Percentiles rank a stretch among this genome's conserved stretches.
phyloP scores from a whole-genome alignment of 495 filamentous ascomycete species.

The Lasiosphaeris hirsuta region DNA sequence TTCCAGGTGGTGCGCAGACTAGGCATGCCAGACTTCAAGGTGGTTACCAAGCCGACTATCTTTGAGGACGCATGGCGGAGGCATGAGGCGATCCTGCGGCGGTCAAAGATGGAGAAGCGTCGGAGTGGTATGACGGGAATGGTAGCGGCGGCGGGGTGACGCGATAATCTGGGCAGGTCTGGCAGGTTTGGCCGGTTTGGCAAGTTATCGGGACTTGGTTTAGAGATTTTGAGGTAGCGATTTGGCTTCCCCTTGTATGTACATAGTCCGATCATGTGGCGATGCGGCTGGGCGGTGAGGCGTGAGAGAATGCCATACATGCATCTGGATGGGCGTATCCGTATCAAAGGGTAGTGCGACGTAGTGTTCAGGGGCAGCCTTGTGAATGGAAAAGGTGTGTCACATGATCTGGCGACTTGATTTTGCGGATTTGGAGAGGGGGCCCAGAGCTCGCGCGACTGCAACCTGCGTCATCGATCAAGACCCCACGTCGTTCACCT shows the following conservation, averaged over 20 bases:
- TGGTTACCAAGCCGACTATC: slow-evolving; percentile 59
- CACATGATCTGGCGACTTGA: slow-evolving; percentile 25
- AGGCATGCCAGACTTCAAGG: slow-evolving; percentile 60
- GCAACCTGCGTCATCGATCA: background rate
- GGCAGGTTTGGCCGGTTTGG: too few relatives aligned
- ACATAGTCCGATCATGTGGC: too few relatives aligned
- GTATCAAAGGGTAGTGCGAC: background rate
- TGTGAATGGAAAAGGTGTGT: background rate
- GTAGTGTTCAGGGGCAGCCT: background rate
- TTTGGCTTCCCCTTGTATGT: too few relatives aligned
- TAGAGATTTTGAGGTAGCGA: too few relatives aligned
- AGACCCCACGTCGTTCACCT: background rate
- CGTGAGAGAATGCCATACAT: too few relatives aligned
- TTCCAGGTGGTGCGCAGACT: slow-evolving; percentile 81
- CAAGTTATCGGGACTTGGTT: too few relatives aligned
- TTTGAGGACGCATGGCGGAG: slow-evolving; percentile 76
- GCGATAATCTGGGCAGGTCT: too few relatives aligned
- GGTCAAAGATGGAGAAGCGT: slow-evolving; percentile 20
- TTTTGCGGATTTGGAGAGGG: slow-evolving; percentile 1
- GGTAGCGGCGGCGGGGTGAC: background rate
- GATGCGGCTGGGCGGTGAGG: too few relatives aligned
- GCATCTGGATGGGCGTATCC: background rate
- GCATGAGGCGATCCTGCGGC: slow-evolving; percentile 35
- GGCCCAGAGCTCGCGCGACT: background rate
- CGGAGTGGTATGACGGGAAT: slow-evolving; percentile 6